These are phyloP conservation scores for Mytilinidion resinicola DNA, from an alignment of 495 filamentous ascomycete genomes.

Conservation along the genomic window DNA sequence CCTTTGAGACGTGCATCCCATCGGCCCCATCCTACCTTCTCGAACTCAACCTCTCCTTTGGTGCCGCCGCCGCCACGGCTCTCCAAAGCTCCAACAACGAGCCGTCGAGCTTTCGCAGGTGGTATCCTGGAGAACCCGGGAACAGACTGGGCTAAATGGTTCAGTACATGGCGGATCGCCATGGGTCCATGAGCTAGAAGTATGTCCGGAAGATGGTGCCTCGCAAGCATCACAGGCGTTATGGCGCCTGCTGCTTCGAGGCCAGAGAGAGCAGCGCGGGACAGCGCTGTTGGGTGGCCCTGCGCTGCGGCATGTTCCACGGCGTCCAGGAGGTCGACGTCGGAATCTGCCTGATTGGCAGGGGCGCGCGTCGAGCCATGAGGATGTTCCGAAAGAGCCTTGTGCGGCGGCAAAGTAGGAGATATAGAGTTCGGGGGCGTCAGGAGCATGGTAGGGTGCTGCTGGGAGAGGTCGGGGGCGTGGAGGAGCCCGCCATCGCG, in stretches of 20 bases:
- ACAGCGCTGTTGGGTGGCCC: slow-evolving; percentile 35
- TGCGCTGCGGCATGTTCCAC: slow-evolving; percentile 46
- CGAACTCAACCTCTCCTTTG: slow-evolving; percentile 76
- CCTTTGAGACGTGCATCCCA: slow-evolving; percentile 81
- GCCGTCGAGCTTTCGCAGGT: slow-evolving; percentile 81
- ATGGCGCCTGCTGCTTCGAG: slow-evolving; percentile 75
- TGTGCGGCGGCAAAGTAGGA: slow-evolving; percentile 76
- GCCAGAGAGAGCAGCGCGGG: slow-evolving; percentile 36
- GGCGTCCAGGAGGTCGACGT: slow-evolving; percentile 76
- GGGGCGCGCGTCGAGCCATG: slow-evolving; percentile 47
- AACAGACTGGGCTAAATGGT: slow-evolving; percentile 83
- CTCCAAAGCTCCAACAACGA: slow-evolving; percentile 81
- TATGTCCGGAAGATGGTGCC: slow-evolving; percentile 86
- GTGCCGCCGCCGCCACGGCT: slow-evolving; percentile 58
- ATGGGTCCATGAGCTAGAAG: slow-evolving; percentile 81
- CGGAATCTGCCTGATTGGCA: slow-evolving; percentile 71
- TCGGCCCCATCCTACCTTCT: slow-evolving; percentile 95
- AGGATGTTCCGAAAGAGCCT: slow-evolving; percentile 46
- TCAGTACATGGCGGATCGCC: slow-evolving; percentile 92
- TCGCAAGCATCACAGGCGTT: slow-evolving; percentile 78
- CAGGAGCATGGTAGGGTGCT: slow-evolving; percentile 60
- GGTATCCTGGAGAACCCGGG: slow-evolving; percentile 90
- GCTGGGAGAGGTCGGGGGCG: slow-evolving; percentile 53
- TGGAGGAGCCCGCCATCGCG: slow-evolving; percentile 40
- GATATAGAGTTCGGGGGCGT: slow-evolving; percentile 97